Percentiles rank a stretch among this genome's conserved stretches.
These are phyloP conservation scores for Phytophthora syringae DNA, from an alignment of 352 stramenopile species.

Conservation along the genomic window DNA sequence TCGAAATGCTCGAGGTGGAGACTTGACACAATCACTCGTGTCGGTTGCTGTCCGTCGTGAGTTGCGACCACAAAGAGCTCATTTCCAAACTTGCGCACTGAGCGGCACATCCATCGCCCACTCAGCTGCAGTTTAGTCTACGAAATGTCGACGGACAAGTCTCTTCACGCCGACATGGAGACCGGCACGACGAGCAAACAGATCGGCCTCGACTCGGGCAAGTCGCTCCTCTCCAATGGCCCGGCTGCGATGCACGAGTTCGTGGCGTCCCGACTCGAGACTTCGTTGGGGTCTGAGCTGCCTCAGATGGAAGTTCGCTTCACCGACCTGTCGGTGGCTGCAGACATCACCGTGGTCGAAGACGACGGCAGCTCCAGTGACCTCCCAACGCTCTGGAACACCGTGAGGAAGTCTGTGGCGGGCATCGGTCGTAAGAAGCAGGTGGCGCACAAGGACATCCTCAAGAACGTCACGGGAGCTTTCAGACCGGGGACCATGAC, in stretches of 20 bases:
- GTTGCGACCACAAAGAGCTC: too few species aligned
- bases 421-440: conserved; percentile 37
- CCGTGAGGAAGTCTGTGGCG: conserved; percentile 41
- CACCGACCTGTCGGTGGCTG: conserved; percentile 53
- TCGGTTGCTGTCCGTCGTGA: background rate
- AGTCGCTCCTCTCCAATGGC: conserved; percentile 44
- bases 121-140: background rate
- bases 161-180: conserved; percentile 20
- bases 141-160: background rate
- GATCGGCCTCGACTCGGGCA: conserved; percentile 27
- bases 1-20: conserved; percentile 1
- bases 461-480: conserved; percentile 35
- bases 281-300: conserved; percentile 43
- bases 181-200: conserved; percentile 20
- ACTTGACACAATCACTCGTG: conserved; percentile 24
- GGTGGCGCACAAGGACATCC: conserved; percentile 32
- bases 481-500: conserved; percentile 52
- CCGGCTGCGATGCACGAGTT: conserved; percentile 48
- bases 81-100: conserved; percentile 23
- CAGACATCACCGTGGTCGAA: conserved; percentile 42
- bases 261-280: conserved; percentile 45
- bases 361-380: conserved; percentile 26
- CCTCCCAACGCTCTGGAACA: conserved; percentile 59
- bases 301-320: conserved; percentile 73
- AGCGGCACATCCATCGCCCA: conserved; percentile 8